Percentiles rank a stretch among this genome's conserved stretches.
phyloP scores from a whole-genome alignment of 139 green algal species.

The Haematococcus lacustris region DNA sequence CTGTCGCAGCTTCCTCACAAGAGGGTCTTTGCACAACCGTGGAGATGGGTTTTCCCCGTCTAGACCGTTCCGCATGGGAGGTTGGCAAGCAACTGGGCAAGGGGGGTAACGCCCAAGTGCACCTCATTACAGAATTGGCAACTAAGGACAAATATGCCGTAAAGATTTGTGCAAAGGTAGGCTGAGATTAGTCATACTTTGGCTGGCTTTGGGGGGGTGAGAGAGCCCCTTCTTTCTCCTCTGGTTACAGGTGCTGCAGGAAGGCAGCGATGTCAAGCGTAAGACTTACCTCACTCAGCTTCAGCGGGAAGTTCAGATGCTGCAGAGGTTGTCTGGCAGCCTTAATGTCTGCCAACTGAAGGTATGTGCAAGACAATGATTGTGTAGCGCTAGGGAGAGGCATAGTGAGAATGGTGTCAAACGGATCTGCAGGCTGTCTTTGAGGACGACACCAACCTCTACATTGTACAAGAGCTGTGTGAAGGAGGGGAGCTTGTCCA shows the following conservation, averaged over 20 bases:
- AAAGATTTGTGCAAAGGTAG: neutral
- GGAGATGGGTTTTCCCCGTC: no score
- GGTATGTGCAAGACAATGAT: neutral
- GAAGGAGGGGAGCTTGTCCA: constrained; percentile 70
- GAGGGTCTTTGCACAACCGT: no score
- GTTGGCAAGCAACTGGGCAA: neutral
- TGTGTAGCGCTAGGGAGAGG: neutral
- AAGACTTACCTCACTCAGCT: neutral
- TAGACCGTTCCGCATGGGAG: no score
- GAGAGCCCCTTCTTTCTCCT: no score
- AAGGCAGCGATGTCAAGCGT: neutral
- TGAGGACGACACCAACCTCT: constrained; percentile 66
- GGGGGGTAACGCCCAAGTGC: neutral
- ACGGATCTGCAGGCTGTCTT: constrained; percentile 26
- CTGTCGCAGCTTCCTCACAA: no score
- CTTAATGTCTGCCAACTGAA: neutral
- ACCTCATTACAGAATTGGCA: neutral
- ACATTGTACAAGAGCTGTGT: constrained; percentile 82
- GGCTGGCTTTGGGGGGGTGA: no score
- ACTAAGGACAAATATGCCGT: neutral
- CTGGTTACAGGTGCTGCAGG: neutral
- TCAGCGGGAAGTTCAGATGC: neutral
- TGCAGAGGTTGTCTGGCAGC: neutral
- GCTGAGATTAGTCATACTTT: no score
- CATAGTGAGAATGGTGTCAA: neutral